Conservation (phyloP, 1,284 basidiomycete species). For the Sanghuangporus weigelae region DNA sequence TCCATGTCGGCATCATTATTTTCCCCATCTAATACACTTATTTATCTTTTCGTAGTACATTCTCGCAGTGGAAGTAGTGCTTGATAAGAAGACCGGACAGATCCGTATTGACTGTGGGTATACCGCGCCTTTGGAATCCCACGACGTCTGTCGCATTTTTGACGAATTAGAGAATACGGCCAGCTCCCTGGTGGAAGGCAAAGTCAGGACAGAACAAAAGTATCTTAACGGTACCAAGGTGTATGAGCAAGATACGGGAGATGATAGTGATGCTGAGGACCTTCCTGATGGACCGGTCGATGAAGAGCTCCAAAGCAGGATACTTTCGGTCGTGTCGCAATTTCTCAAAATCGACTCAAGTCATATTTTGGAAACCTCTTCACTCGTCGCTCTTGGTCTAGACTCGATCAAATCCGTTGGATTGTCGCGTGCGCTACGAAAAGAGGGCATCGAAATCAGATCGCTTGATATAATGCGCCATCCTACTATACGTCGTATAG, state of each 20-base stretch:
- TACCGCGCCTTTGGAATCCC: slow-evolving; percentile 24
- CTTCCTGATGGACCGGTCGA: background rate
- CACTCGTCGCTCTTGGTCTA: slow-evolving; percentile 41
- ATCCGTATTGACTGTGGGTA: slow-evolving; percentile 30
- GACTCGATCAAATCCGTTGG: slow-evolving; percentile 47
- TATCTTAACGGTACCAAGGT: background rate
- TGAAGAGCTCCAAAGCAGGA: slow-evolving; percentile 2
- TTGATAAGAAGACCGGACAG: slow-evolving; percentile 29
- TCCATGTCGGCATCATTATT: background rate
- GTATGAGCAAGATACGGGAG: background rate
- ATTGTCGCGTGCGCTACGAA: slow-evolving; percentile 32
- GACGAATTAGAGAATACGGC: slow-evolving; percentile 21
- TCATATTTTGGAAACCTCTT: slow-evolving; percentile 29
- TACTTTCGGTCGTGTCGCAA: slow-evolving; percentile 29
- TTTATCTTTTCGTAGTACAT: slow-evolving; percentile 25
- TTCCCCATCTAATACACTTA: background rate
- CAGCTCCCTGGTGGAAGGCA: slow-evolving; percentile 8
- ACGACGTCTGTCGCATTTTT: slow-evolving; percentile 24
- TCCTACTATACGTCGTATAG: slow-evolving; percentile 22
- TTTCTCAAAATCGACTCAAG: slow-evolving; percentile 32
- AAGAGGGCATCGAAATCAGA: slow-evolving; percentile 28
- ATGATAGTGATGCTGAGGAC: background rate
- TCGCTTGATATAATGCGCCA: slow-evolving; percentile 33
- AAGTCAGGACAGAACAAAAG: background rate
- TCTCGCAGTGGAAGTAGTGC: slow-evolving; percentile 40